Evolutionary conservation across 2,329 filamentous ascomycete genomes (phyloP).

Genomic region (Claviceps citrina): DNA sequence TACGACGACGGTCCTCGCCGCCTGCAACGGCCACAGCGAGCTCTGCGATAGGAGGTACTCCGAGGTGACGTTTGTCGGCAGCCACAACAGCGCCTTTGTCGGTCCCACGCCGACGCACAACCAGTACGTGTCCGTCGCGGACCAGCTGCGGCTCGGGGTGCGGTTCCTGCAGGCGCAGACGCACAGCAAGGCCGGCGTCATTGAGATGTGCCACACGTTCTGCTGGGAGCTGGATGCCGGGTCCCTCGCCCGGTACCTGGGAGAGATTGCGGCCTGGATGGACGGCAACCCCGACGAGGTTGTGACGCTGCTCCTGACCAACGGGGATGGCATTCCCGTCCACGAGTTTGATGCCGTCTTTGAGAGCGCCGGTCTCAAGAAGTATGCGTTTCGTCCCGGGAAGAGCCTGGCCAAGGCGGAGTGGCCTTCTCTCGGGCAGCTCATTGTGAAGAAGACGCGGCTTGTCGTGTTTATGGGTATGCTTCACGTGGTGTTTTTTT

Average conservation of each 20-base stretch:
- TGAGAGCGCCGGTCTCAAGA: conserved; percentile 35
- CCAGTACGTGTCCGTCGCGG: conserved; percentile 42
- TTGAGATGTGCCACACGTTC: conserved; percentile 50
- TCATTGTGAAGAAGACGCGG: conserved; percentile 48
- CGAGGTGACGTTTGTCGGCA: conserved; percentile 44
- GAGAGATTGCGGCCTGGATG: conserved; percentile 44
- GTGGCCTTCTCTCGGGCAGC: conserved; percentile 54
- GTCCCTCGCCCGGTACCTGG: conserved; percentile 37
- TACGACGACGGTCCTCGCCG: conserved; percentile 10
- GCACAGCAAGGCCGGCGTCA: conserved; percentile 33
- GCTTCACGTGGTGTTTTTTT: conserved; percentile 6
- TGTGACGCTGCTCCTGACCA: conserved; percentile 47
- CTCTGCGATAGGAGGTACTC: conserved; percentile 44
- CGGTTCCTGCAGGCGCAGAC: conserved; percentile 51
- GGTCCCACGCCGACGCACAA: conserved; percentile 39
- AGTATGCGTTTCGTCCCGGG: conserved; percentile 40
- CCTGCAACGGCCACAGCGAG: conserved; percentile 42
- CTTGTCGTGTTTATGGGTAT: conserved; percentile 57
- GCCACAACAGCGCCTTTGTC: conserved; percentile 52
- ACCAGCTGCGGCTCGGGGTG: conserved; percentile 45
- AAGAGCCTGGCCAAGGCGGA: conserved; percentile 26
- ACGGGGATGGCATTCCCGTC: conserved; percentile 41
- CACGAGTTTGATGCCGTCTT: conserved; percentile 40
- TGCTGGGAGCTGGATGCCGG: conserved; percentile 46
- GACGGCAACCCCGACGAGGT: conserved; percentile 43